Percentiles rank a stretch among this genome's conserved stretches.
phyloP scores from a whole-genome alignment of 83 land plant genomes.

The Picea abies region DNA sequence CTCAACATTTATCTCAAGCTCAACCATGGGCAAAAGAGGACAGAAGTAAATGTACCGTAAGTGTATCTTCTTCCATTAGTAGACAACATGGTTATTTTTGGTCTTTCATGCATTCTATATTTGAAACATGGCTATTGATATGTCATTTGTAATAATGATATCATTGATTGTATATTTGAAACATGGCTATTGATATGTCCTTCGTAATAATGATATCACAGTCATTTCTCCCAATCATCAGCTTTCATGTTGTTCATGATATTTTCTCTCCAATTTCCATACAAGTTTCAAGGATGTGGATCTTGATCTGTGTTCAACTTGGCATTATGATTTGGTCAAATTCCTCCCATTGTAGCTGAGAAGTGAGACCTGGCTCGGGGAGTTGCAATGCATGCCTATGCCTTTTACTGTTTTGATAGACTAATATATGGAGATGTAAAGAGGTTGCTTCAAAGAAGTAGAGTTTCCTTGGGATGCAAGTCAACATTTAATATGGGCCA shows the following conservation, averaged over 20 bases:
- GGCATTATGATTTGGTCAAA: background rate
- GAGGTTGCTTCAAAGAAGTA: background rate
- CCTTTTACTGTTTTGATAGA: background rate
- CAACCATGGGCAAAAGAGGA: background rate
- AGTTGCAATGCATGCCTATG: background rate
- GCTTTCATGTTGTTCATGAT: background rate
- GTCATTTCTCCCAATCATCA: background rate
- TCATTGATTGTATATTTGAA: background rate
- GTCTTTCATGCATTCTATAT: background rate
- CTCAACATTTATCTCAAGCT: slow-evolving; percentile 5
- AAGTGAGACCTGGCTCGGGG: too few relatives aligned
- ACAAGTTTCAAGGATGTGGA: background rate
- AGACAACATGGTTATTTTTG: background rate
- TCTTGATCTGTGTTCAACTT: background rate
- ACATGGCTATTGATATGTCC: background rate
- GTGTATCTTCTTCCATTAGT: background rate
- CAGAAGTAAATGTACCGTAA: background rate
- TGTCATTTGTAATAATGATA: background rate
- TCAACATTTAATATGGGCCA: background rate
- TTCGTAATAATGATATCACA: background rate
- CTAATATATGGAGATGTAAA: background rate
- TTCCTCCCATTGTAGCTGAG: background rate
- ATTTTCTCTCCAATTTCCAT: background rate
- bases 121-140: background rate
- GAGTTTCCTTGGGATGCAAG: background rate